Evolutionary conservation across 805 yeast species (phyloP), one percentile per base, ranked within the genome.

Genomic region (Candida boleticola): DNA sequence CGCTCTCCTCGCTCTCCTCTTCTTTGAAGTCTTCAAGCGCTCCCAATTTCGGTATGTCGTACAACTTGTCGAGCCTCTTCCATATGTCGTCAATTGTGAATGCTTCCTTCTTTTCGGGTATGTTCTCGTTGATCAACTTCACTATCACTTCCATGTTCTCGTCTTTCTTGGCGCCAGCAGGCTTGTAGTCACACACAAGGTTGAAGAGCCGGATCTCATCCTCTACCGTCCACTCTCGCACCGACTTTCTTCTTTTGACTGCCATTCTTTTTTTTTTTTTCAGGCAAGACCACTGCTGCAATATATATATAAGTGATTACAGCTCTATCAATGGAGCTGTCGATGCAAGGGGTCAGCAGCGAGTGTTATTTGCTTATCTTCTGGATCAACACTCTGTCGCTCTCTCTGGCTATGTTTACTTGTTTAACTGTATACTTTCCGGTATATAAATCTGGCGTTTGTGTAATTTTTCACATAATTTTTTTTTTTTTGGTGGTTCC

Each of bases 131-230:
- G 52, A 77, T 56, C 38, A 63, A 51, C 48, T 67, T 58, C 55
- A 74, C 44, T 60, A 79, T 63, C 50, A 63, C 53, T 27, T 57
- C 58, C 64, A 76, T 59, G 45, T 75, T 66, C 51, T 65, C 63
- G 42, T 73, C 70, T 40, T 69, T 73, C 40, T 66, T 53, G 25
- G 57, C 54, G 1, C 95, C 95, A 0, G 81, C 82, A 0, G 93
- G 93, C 56, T 81, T 82, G 63, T 69, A 73, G 51, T 76, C 80
- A 49, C 88, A 79, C 1, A 83, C 69, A 38, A 85, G 76, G 41
- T 77, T 66, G 50, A 83, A 76, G 20, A 85, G 69, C 46, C 71
- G 68, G 26, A 79, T 77, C 53, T 85, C 90, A 44, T 82, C 84
- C 34, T 77, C 80, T 2, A 71, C 54, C 13, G 70, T 63, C 92